Conservation (phyloP, 169 alveolate species). For the Plasmodium ovale region DNA sequence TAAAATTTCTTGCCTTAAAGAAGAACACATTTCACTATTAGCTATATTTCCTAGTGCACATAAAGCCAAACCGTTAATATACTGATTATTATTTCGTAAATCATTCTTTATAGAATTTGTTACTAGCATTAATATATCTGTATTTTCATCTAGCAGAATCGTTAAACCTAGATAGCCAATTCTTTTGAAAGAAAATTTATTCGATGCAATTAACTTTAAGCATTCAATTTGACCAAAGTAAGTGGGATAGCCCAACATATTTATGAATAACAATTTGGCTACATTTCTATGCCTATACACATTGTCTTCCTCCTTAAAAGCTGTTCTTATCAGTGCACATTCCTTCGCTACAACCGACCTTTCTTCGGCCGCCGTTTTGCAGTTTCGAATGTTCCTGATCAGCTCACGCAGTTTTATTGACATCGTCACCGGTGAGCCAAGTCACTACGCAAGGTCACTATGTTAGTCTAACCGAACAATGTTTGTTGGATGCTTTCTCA, state of each 20-base stretch:
- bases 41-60: constrained; percentile 98
- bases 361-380: constrained; percentile 99
- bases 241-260: constrained; percentile 97
- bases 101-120: constrained; percentile 98
- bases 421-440: constrained; percentile 56
- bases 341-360: constrained; percentile 98
- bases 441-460: background rate
- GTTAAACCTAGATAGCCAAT: constrained; percentile 98
- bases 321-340: constrained; percentile 98
- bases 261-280: constrained; percentile 97
- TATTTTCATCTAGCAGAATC: constrained; percentile 96
- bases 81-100: constrained; percentile 93
- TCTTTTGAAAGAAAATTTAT: constrained; percentile 95
- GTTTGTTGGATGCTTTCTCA: background rate
- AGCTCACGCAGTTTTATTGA: constrained; percentile 95
- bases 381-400: constrained; percentile 97
- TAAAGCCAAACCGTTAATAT: constrained; percentile 97
- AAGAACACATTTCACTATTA: constrained; percentile 97
- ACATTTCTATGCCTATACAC: constrained; percentile 95
- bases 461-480: background rate
- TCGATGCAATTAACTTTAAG: constrained; percentile 96
- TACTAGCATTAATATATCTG: constrained; percentile 98
- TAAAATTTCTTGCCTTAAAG: constrained; percentile 91
- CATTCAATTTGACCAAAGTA: constrained; percentile 98
- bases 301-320: constrained; percentile 92